Percentiles rank a stretch among this genome's conserved stretches.
Evolutionary conservation across 352 stramenopile genomes (phyloP).

Genomic region (Peronospora destructor): DNA sequence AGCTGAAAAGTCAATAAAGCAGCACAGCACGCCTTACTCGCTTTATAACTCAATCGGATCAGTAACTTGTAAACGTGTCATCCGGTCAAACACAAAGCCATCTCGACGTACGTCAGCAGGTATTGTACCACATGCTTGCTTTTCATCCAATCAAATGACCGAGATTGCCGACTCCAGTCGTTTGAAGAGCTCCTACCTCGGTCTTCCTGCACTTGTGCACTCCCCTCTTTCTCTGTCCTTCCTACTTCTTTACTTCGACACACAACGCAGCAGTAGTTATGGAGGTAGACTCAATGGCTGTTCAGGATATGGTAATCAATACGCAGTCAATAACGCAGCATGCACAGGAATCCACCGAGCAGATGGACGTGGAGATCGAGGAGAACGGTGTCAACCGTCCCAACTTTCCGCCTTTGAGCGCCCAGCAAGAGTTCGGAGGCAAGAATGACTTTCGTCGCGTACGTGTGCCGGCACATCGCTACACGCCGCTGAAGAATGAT

Average conservation of each 20-base stretch:
- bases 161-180: slow-evolving; percentile 36
- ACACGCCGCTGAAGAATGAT: slow-evolving; percentile 97
- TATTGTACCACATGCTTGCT: slow-evolving; percentile 1
- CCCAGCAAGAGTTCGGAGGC: slow-evolving; percentile 66
- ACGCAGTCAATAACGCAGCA: slow-evolving; percentile 37
- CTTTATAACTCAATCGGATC: not conserved
- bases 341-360: slow-evolving; percentile 38
- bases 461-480: slow-evolving; percentile 93
- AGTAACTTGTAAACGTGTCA: too few species aligned
- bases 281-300: slow-evolving; percentile 64
- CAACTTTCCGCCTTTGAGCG: slow-evolving; percentile 72
- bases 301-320: slow-evolving; percentile 63
- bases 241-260: not conserved
- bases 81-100: not conserved
- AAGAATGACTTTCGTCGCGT: slow-evolving; percentile 95
- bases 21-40: not conserved
- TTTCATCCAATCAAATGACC: slow-evolving; percentile 24
- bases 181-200: slow-evolving; percentile 23
- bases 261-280: slow-evolving; percentile 25
- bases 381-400: slow-evolving; percentile 41
- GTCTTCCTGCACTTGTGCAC: slow-evolving; percentile 13
- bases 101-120: not conserved
- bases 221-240: too few species aligned
- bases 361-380: slow-evolving; percentile 60
- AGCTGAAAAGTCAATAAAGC: slow-evolving; percentile 32